A percentile compares a stretch with the other conserved stretches of the same genome.
Evolutionary conservation across 306 rosid species (phyloP).

Genomic region (Morella rubra): DNA sequence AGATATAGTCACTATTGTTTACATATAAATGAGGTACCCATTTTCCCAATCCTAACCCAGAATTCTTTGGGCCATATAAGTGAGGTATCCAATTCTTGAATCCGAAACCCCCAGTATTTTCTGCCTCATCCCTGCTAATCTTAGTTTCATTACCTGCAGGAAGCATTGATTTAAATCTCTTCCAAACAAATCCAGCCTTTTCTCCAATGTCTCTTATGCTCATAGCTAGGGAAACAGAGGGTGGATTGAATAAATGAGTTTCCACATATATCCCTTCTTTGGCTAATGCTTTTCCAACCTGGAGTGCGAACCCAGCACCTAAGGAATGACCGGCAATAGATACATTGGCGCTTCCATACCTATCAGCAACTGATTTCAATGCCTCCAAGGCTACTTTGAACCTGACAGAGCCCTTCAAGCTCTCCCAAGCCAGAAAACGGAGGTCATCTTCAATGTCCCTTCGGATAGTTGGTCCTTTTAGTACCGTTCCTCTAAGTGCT

Average conservation of each 20-base stretch:
- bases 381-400: slow-evolving; percentile 63
- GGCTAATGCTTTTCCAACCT: slow-evolving; percentile 83
- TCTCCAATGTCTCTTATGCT: slow-evolving; percentile 68
- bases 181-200: slow-evolving; percentile 74
- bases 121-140: slow-evolving; percentile 32
- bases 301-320: slow-evolving; percentile 95
- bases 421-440: slow-evolving; percentile 93
- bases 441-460: slow-evolving; percentile 95
- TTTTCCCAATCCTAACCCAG: slow-evolving; percentile 48
- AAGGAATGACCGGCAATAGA: slow-evolving; percentile 91
- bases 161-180: slow-evolving; percentile 69
- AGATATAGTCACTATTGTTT: slow-evolving; percentile 83
- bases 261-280: slow-evolving; percentile 81
- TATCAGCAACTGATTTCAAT: slow-evolving; percentile 54
- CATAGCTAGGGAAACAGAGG: slow-evolving; percentile 84
- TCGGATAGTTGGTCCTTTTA: slow-evolving; percentile 72
- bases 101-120: slow-evolving; percentile 28
- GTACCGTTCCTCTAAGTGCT: slow-evolving; percentile 87
- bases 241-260: slow-evolving; percentile 92
- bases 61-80: slow-evolving; percentile 39
- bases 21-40: slow-evolving; percentile 92
- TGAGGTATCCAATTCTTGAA: slow-evolving; percentile 54
- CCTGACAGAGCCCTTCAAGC: slow-evolving; percentile 87
- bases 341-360: slow-evolving; percentile 68
- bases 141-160: slow-evolving; percentile 48